Percentiles rank a stretch among this genome's conserved stretches.
Evolutionary conservation across 306 rosid genomes (phyloP).

Genomic region (Citrullus amarus): DNA sequence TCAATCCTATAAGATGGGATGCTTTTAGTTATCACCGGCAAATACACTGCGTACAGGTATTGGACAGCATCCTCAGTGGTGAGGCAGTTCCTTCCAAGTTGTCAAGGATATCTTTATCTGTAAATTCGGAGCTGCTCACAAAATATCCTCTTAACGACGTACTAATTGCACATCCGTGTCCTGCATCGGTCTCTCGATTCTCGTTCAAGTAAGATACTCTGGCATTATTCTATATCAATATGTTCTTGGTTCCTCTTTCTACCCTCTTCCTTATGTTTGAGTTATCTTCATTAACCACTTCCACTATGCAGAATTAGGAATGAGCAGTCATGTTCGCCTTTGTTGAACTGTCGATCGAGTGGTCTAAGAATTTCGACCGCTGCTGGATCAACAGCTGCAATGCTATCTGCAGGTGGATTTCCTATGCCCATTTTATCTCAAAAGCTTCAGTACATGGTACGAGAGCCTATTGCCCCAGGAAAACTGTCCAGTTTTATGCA

Average conservation of each 20-base stretch:
- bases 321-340: conserved; percentile 29
- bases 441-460: conserved; percentile 82
- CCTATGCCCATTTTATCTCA: conserved; percentile 54
- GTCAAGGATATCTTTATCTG: conserved; percentile 42
- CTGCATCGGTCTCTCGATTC: conserved; percentile 70
- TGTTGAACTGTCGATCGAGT: conserved; percentile 67
- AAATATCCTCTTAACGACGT: conserved; percentile 75
- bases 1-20: too few species aligned
- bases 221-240: neutral
- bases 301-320: conserved; percentile 43
- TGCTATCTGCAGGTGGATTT: conserved; percentile 85
- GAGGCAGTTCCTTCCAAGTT: conserved; percentile 39
- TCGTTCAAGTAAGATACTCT: conserved; percentile 50
- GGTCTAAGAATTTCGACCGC: conserved; percentile 84
- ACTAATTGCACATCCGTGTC: conserved; percentile 73
- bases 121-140: conserved; percentile 36
- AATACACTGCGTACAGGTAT: conserved; percentile 41
- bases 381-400: conserved; percentile 92
- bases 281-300: neutral
- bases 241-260: neutral
- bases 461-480: conserved; percentile 66
- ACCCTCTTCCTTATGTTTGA: neutral
- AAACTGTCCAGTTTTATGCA: conserved; percentile 38
- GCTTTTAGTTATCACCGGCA: too few species aligned
- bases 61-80: conserved; percentile 52